Percentiles rank a stretch among this genome's conserved stretches.
Evolutionary conservation across 2,329 filamentous ascomycete species (phyloP).

Genomic region (Penicillium rolfsii): DNA sequence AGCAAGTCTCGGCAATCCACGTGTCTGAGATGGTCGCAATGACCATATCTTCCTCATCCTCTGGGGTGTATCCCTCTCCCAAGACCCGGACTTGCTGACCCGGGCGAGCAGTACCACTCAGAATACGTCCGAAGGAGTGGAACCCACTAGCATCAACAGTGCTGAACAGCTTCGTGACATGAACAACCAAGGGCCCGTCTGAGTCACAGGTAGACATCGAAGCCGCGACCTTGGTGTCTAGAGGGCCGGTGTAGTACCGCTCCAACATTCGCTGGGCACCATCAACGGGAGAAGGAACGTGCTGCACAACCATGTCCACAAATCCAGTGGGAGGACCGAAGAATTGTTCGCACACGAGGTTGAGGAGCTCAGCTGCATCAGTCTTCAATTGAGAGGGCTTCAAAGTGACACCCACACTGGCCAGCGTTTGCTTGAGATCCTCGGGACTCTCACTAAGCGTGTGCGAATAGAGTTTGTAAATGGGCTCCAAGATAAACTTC

Average conservation of each 20-base stretch:
- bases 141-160: slow-evolving; percentile 89
- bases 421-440: slow-evolving; percentile 78
- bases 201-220: slow-evolving; percentile 83
- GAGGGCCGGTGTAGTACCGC: slow-evolving; percentile 87
- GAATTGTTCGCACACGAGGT: slow-evolving; percentile 90
- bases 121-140: slow-evolving; percentile 83
- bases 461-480: slow-evolving; percentile 97
- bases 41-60: slow-evolving; percentile 98
- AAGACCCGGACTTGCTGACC: slow-evolving; percentile 85
- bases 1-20: slow-evolving; percentile 88
- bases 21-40: slow-evolving; percentile 81
- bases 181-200: slow-evolving; percentile 87
- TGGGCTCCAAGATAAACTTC: slow-evolving; percentile 91
- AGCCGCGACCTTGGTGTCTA: slow-evolving; percentile 77
- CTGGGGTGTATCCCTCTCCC: slow-evolving; percentile 91
- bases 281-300: slow-evolving; percentile 83
- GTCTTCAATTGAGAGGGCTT: slow-evolving; percentile 92
- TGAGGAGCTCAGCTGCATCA: slow-evolving; percentile 86
- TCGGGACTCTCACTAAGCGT: slow-evolving; percentile 89
- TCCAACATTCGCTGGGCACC: slow-evolving; percentile 77
- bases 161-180: slow-evolving; percentile 92
- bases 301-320: slow-evolving; percentile 90
- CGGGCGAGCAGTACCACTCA: slow-evolving; percentile 86
- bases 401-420: slow-evolving; percentile 76
- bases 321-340: slow-evolving; percentile 89